These are phyloP conservation scores for Solanum peruvianum DNA, from an alignment of 257 asterid genomes.

Conservation along the genomic window DNA sequence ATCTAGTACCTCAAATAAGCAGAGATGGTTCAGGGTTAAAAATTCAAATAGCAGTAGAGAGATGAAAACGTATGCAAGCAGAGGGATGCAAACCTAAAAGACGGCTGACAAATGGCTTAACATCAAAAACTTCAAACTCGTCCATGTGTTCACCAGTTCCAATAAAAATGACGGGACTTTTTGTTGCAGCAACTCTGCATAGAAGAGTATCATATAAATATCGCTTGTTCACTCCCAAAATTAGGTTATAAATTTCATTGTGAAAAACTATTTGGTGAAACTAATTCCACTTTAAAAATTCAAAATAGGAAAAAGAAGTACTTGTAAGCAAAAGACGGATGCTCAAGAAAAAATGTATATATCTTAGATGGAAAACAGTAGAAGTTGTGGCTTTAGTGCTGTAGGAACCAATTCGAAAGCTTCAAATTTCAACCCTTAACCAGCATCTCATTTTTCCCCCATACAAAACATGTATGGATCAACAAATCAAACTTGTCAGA, in stretches of 20 bases:
- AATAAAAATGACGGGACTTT: conserved; percentile 90
- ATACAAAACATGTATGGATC: background rate
- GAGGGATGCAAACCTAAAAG: conserved; percentile 56
- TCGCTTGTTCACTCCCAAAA: background rate
- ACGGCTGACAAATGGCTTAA: conserved; percentile 96
- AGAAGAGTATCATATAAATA: background rate
- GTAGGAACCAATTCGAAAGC: background rate
- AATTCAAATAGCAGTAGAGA: background rate
- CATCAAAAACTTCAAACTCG: conserved; percentile 91
- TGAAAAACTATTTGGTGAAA: background rate
- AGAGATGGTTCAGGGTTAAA: background rate
- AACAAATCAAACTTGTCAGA: background rate
- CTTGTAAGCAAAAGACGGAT: background rate
- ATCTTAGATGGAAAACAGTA: background rate
- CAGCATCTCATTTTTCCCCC: background rate
- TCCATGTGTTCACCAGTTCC: conserved; percentile 99
- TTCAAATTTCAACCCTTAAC: background rate
- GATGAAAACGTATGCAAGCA: background rate
- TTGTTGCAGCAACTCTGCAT: conserved; percentile 93
- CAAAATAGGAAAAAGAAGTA: background rate
- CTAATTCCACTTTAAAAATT: background rate
- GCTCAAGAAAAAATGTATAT: background rate
- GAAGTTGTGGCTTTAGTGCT: background rate
- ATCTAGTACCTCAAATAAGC: background rate
- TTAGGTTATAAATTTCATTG: background rate